Conservation (phyloP, 768 basidiomycete species). For the Xanthoconium stramineum region DNA sequence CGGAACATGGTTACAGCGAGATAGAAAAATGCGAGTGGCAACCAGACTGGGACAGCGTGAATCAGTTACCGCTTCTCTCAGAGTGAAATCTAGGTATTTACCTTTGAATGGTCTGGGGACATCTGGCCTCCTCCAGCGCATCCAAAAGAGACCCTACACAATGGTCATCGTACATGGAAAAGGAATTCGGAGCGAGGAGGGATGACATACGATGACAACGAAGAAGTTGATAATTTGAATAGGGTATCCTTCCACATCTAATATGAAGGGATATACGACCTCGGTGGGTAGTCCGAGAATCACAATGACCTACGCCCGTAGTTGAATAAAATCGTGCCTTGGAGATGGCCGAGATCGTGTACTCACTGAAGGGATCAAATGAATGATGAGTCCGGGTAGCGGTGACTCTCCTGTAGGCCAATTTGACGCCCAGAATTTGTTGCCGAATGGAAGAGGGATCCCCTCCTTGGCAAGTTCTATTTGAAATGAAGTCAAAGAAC, state of each 20-base stretch:
- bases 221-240: conserved; percentile 55
- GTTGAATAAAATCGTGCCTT: background rate
- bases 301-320: conserved; percentile 40
- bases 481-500: background rate
- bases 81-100: conserved; percentile 1
- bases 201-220: conserved; percentile 46
- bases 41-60: conserved; percentile 41
- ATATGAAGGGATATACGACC: conserved; percentile 59
- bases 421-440: conserved; percentile 59
- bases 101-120: conserved; percentile 52
- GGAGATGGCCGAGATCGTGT: background rate
- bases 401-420: conserved; percentile 60
- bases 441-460: conserved; percentile 57
- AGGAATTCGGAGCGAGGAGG: background rate
- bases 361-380: conserved; percentile 50
- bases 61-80: conserved; percentile 1
- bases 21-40: conserved; percentile 54
- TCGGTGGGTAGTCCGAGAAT: conserved; percentile 52
- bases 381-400: conserved; percentile 52
- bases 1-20: conserved; percentile 49
- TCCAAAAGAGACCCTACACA: conserved; percentile 50
- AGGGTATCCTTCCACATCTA: conserved; percentile 52
- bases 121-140: conserved; percentile 49
- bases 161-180: background rate
- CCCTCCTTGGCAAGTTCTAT: conserved; percentile 61